Evolutionary conservation across 2,329 filamentous ascomycete genomes (phyloP), one percentile per base, ranked within the genome.

Genomic region (Mycogone perniciosa): DNA sequence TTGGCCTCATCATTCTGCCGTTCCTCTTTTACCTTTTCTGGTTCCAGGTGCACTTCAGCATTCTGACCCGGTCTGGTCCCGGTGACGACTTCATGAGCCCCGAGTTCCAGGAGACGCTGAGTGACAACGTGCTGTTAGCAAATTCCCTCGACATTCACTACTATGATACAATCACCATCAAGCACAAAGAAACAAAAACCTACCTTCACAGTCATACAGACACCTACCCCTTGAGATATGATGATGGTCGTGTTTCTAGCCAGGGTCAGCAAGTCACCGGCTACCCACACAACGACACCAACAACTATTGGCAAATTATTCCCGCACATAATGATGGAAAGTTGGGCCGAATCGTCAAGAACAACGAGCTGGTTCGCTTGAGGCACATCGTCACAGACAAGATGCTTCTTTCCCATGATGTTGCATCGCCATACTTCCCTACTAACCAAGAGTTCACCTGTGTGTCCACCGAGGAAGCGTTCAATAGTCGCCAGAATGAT

Each of bases 391-490:
- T 85, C 42, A 99, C 93, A 5, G 83, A 97, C 66, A 88, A 84
- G 39, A 77, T 91, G 58, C 85, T 99, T 27, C 74, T 99, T 50
- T 95, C 91, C 4, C 93, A 99, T 69, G 93, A 99, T 70, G 93
- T 99, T 56, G 93, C 93, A 20, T 99, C 93, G 47, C 93, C 93
- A 30, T 96, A 85, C 73, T 95, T 85, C 69, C 92, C 93, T 4
- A 99, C 93, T 54, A 99, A 99, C 77, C 93, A 99, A 70, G 93
- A 99, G 67, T 99, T 99, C 66, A 97, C 93, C 11, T 90, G 89
- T 10, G 85, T 91, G 6, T 69, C 82, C 9, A 61, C 79, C 2
- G 87, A 89, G 38, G 81, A 92, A 34, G 90, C 87, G 3, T 77
- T 83, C 51, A 86, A 82, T 33, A 76, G 81, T 40, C 86, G 91